A percentile compares a stretch with the other conserved stretches of the same genome.
These are phyloP conservation scores for Globisporangium nagaii DNA, from an alignment of 352 stramenopile species.

Conservation along the genomic window DNA sequence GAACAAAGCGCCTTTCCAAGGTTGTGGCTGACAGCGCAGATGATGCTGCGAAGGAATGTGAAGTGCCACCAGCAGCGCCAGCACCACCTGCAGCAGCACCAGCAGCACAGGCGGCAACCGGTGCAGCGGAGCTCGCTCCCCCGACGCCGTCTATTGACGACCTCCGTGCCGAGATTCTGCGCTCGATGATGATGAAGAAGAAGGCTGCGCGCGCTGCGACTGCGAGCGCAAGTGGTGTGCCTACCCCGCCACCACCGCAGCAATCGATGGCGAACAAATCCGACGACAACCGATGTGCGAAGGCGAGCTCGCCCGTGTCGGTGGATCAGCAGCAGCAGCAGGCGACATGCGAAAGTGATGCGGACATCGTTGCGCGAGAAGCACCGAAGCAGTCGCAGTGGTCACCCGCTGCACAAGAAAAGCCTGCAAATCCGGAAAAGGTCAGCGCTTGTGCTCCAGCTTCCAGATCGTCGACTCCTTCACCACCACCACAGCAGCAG, in stretches of 20 bases:
- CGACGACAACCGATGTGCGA: neutral
- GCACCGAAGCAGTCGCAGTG: neutral
- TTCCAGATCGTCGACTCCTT: neutral
- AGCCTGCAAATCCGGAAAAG: neutral
- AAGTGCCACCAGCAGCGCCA: neutral
- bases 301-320: neutral
- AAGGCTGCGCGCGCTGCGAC: neutral
- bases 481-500: neutral
- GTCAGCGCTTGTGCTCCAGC: neutral
- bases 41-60: neutral
- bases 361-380: neutral
- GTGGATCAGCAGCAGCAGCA: constrained; percentile 1
- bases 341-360: neutral
- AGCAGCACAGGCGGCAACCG: neutral
- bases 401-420: neutral
- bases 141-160: constrained; percentile 25
- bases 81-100: constrained; percentile 4
- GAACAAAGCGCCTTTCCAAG: constrained; percentile 37
- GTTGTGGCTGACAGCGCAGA: neutral
- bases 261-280: too few species aligned
- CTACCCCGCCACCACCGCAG: too few species aligned
- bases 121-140: too few species aligned
- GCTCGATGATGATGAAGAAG: constrained; percentile 41
- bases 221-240: neutral
- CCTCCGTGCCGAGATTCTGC: constrained; percentile 38